phyloP scores from a whole-genome alignment of 169 alveolate species.

The Plasmodium malariae region DNA sequence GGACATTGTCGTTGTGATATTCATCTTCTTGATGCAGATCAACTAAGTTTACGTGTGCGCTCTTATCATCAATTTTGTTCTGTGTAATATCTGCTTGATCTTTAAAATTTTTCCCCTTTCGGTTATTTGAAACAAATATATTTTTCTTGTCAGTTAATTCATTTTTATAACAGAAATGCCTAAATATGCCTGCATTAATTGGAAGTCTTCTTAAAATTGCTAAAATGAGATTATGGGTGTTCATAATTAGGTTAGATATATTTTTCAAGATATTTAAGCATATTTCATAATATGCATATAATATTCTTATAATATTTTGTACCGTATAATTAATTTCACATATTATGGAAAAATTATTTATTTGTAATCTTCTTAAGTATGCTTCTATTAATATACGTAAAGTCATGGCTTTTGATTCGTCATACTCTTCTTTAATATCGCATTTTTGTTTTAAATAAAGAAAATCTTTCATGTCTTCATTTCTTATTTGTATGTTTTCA shows the following conservation, averaged over 20 bases:
- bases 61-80: constrained; percentile 3
- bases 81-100: background rate
- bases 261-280: constrained; percentile 87
- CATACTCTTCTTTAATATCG: constrained; percentile 56
- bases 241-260: constrained; percentile 86
- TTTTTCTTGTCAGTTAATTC: constrained; percentile 47
- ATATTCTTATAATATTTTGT: constrained; percentile 94
- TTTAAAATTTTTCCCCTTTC: background rate
- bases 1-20: background rate
- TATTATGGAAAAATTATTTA: constrained; percentile 92
- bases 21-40: constrained; percentile 21
- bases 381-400: constrained; percentile 89
- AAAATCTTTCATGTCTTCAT: constrained; percentile 75
- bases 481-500: constrained; percentile 73
- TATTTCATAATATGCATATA: constrained; percentile 94
- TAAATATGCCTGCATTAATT: constrained; percentile 26
- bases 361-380: constrained; percentile 87
- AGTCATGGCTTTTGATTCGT: constrained; percentile 69
- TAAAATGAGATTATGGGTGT: constrained; percentile 81
- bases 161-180: constrained; percentile 66
- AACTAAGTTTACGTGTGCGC: background rate
- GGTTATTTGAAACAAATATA: background rate
- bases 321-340: constrained; percentile 94
- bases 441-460: constrained; percentile 33
- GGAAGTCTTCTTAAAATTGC: constrained; percentile 66